Evolutionary conservation across 2,329 filamentous ascomycete genomes (phyloP), one percentile per base, ranked within the genome.

Genomic region (Colletotrichum liaoningense): DNA sequence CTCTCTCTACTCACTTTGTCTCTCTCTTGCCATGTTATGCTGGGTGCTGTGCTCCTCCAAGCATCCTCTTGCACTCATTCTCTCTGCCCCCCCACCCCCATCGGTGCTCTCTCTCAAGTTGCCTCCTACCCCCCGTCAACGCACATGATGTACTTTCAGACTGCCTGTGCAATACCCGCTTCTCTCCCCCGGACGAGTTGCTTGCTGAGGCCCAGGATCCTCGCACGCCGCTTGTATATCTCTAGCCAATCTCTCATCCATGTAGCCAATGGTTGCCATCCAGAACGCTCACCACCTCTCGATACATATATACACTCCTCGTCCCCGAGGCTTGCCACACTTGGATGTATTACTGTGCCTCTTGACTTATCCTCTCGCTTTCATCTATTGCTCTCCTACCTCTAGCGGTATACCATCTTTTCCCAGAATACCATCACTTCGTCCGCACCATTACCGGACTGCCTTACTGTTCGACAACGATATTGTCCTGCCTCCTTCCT

Each of bases 211-310:
- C 30, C 58, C 35, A 72, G 67, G 72, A 67, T 72, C 68, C 68
- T 72, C 72, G 68, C 46, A 59, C 72, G 67, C 72, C 57, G 70
- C 67, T 35, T 74, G 72, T 72, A 62, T 72, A 73, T 73, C 69
- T 73, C 73, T 58, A 55, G 74, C 69, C 74, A 74, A 75, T 74
- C 74, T 75, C 69, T 75, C 69, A 69, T 75, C 74, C 74, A 75
- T 75, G 74, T 63, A 75, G 66, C 55, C 72, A 58, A 30, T 69
- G 54, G 57, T 59, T 65, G 65, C 62, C 64, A 69, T 33, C 72
- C 24, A 62, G 60, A 35, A 63, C 46, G 60, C 66, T 63, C 52
- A 72, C 72, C 58, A 74, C 68, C 35, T 66, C 72, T 73, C 65
- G 62, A 74, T 74, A 54, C 74, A 74, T 72, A 69, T 68, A 72